A percentile compares a stretch with the other conserved stretches of the same genome.
These are phyloP conservation scores for Colletotrichum horii DNA, from an alignment of 2,329 filamentous ascomycete genomes.

Conservation along the genomic window DNA sequence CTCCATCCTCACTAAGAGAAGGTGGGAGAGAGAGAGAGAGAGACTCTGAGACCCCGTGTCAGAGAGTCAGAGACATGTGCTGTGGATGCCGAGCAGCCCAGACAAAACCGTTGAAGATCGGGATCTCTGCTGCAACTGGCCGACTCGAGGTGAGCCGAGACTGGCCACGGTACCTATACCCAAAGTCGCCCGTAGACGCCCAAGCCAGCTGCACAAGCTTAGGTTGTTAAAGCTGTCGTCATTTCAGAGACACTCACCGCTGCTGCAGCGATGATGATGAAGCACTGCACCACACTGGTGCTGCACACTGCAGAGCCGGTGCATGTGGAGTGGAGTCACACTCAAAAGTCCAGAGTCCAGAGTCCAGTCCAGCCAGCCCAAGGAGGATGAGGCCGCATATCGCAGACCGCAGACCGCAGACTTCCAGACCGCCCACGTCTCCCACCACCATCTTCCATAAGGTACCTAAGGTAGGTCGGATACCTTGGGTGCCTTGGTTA, in stretches of 20 bases:
- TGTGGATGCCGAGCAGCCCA: background rate
- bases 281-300: background rate
- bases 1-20: background rate
- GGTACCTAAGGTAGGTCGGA: background rate
- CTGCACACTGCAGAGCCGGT: background rate
- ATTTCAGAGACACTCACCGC: conserved; percentile 15
- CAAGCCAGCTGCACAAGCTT: background rate
- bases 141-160: background rate
- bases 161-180: background rate
- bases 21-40: background rate
- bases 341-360: background rate
- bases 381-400: background rate
- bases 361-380: background rate
- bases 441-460: background rate
- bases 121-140: background rate
- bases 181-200: background rate
- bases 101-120: background rate
- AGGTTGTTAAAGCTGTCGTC: conserved; percentile 3
- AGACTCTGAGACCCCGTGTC: background rate
- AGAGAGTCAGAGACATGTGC: background rate
- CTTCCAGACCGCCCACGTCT: background rate
- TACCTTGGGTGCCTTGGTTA: background rate
- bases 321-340: background rate
- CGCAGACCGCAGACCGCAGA: background rate
- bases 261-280: conserved; percentile 11